phyloP scores from a whole-genome alignment of 1,284 basidiomycete genomes.

The Ganoderma lucidum region DNA sequence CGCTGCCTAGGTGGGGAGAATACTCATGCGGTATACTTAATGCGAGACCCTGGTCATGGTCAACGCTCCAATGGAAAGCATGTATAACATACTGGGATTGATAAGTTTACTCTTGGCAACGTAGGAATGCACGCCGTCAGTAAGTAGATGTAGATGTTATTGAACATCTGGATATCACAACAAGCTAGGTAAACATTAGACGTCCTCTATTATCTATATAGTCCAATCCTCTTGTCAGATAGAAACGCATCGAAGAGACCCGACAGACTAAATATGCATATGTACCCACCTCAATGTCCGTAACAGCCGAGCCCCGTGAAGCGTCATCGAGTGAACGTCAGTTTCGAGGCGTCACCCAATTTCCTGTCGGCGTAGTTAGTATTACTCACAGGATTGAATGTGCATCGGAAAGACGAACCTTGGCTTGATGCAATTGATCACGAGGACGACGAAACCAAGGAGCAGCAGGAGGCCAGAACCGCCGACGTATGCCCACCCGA shows the following conservation, averaged over 20 bases:
- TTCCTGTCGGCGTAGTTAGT: slow-evolving; percentile 52
- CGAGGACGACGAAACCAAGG: slow-evolving; percentile 87
- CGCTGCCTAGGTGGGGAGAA: not conserved
- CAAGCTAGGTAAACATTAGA: not conserved
- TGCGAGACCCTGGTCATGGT: not conserved
- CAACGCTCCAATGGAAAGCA: not conserved
- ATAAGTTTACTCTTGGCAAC: not conserved
- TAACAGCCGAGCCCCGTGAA: not conserved
- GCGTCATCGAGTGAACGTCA: slow-evolving; percentile 82
- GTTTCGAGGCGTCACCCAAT: slow-evolving; percentile 82
- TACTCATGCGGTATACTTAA: not conserved
- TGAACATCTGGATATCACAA: not conserved
- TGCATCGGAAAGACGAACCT: slow-evolving; percentile 65
- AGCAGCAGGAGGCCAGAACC: slow-evolving; percentile 89
- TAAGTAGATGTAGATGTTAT: not conserved
- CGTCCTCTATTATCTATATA: not conserved
- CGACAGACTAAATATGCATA: not conserved
- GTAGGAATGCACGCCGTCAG: not conserved
- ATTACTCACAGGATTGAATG: slow-evolving; percentile 24
- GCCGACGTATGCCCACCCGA: slow-evolving; percentile 97
- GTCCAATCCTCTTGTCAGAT: not conserved
- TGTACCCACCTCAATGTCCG: not conserved
- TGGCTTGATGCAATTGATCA: slow-evolving; percentile 92
- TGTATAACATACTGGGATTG: not conserved
- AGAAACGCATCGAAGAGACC: not conserved